phyloP scores from a whole-genome alignment of 2,329 filamentous ascomycete genomes.

The Aspergillus niger region DNA sequence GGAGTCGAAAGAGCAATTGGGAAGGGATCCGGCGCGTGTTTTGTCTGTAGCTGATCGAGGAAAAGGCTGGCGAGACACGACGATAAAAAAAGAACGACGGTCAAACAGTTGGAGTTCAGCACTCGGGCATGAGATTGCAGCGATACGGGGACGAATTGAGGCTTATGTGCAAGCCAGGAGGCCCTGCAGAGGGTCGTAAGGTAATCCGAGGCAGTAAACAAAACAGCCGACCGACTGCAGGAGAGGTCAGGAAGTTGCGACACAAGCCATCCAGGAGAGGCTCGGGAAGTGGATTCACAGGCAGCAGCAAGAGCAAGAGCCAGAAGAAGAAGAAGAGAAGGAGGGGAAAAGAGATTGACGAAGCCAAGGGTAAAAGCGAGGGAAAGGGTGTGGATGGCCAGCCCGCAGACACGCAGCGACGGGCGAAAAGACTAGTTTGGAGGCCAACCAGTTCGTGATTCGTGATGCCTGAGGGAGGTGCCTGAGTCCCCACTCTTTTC shows the following conservation, averaged over 20 bases:
- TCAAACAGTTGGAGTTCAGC: conserved; percentile 7
- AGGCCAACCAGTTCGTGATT: too few relatives aligned
- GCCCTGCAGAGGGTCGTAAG: conserved; percentile 10
- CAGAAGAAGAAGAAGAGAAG: background rate
- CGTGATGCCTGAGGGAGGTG: background rate
- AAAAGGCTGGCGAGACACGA: background rate
- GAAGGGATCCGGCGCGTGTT: background rate
- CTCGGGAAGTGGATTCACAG: conserved; percentile 5
- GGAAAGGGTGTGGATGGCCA: conserved; percentile 7
- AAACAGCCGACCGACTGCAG: conserved; percentile 21
- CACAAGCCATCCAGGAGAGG: conserved; percentile 19
- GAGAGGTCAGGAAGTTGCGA: conserved; percentile 13
- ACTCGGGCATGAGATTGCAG: conserved; percentile 3
- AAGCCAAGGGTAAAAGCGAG: conserved; percentile 14
- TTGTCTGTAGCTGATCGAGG: background rate
- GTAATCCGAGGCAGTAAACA: conserved; percentile 15
- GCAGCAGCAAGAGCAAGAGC: background rate
- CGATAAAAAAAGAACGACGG: conserved; percentile 3
- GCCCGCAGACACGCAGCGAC: conserved; percentile 9
- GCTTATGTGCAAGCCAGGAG: conserved; percentile 13
- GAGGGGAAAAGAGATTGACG: background rate
- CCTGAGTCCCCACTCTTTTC: background rate
- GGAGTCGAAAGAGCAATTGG: background rate
- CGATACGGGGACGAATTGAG: conserved; percentile 4
- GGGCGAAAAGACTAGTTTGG: background rate